Percentiles rank a stretch among this genome's conserved stretches.
phyloP scores from a whole-genome alignment of 331 rosid genomes.

The Saraca asoca region DNA sequence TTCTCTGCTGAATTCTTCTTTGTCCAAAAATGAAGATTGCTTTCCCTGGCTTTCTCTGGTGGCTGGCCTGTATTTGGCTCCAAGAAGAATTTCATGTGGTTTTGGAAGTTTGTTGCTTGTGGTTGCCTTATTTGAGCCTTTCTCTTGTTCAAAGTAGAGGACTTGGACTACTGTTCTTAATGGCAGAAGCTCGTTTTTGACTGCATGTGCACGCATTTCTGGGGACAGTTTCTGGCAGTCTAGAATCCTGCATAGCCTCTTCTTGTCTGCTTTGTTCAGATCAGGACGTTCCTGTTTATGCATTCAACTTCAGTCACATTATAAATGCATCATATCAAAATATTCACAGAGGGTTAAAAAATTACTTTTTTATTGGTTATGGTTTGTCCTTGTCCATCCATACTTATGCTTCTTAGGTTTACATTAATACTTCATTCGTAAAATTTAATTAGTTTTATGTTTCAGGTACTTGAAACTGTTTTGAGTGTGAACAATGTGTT shows the following conservation, averaged over 20 bases:
- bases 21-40: slow-evolving; percentile 45
- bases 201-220: slow-evolving; percentile 71
- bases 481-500: background rate
- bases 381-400: no score
- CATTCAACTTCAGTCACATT: slow-evolving; percentile 18
- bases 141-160: slow-evolving; percentile 84
- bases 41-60: slow-evolving; percentile 49
- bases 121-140: slow-evolving; percentile 49
- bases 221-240: slow-evolving; percentile 84
- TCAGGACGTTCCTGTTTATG: slow-evolving; percentile 69
- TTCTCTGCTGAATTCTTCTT: slow-evolving; percentile 48
- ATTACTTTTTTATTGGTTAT: background rate
- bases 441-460: background rate
- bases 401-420: no score
- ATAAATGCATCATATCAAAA: background rate
- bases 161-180: slow-evolving; percentile 87
- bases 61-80: slow-evolving; percentile 48
- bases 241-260: slow-evolving; percentile 69
- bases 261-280: slow-evolving; percentile 71
- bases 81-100: slow-evolving; percentile 55
- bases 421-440: background rate
- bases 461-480: background rate
- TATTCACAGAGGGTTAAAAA: background rate
- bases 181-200: slow-evolving; percentile 87
- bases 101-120: slow-evolving; percentile 37